Conservation (phyloP, 176 grass and related monocot genomes). For the Phoenix roebelenii region DNA sequence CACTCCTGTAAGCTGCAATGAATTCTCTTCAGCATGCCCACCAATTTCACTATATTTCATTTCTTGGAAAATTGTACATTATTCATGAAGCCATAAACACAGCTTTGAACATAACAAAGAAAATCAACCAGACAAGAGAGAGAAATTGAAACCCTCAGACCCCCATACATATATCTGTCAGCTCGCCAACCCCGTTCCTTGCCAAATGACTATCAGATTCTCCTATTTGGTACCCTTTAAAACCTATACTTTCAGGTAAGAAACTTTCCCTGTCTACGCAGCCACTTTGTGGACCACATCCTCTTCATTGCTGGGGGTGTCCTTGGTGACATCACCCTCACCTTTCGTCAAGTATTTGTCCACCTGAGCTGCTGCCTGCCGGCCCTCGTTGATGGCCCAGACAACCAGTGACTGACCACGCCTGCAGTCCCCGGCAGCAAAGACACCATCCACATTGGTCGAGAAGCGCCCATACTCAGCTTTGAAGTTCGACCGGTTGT, state of each 20-base stretch:
- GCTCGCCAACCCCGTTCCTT: too few relatives aligned
- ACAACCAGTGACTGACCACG: constrained; percentile 93
- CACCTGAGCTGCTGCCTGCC: constrained; percentile 58
- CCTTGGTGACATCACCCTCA: constrained; percentile 18
- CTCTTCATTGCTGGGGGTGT: constrained; percentile 16
- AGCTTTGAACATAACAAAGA: constrained; percentile 2
- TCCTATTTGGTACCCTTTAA: too few relatives aligned
- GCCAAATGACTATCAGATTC: too few relatives aligned
- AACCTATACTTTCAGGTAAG: too few relatives aligned
- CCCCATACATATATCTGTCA: too few relatives aligned
- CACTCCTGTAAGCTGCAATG: too few relatives aligned
- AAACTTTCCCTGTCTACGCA: constrained; percentile 21
- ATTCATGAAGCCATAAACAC: constrained; percentile 30
- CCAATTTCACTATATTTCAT: too few relatives aligned
- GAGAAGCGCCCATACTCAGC: constrained; percentile 78
- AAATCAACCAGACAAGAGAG: background rate
- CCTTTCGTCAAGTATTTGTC: constrained; percentile 67
- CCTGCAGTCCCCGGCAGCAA: constrained; percentile 88
- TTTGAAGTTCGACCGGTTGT: constrained; percentile 87
- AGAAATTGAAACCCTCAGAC: background rate
- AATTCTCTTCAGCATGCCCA: too few relatives aligned
- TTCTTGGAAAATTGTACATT: constrained; percentile 30
- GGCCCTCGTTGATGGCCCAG: constrained; percentile 97
- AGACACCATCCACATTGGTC: constrained; percentile 79
- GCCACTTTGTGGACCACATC: constrained; percentile 51